Conservation (phyloP, 2,329 filamentous ascomycete species). For the Ceratocystis papillata region DNA sequence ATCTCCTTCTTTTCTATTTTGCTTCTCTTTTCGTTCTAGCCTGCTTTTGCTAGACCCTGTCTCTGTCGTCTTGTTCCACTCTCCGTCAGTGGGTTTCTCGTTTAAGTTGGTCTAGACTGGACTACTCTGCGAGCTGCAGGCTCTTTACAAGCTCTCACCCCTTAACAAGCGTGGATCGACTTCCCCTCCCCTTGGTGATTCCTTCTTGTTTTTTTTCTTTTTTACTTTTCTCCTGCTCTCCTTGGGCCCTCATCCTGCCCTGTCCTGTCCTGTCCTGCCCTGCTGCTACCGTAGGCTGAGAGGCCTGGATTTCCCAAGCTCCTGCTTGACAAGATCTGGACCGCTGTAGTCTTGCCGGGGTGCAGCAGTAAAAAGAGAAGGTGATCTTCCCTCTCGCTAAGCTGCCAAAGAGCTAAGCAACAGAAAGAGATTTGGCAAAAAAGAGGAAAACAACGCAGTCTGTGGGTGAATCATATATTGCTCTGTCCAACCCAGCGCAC, state of each 20-base stretch:
- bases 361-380: neutral
- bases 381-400: neutral
- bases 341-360: neutral
- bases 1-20: neutral
- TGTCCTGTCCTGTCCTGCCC: neutral
- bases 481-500: too few species aligned
- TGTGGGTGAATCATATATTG: conserved; percentile 4
- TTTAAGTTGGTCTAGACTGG: conserved; percentile 5
- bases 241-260: neutral
- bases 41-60: neutral
- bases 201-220: neutral
- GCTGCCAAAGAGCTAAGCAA: neutral
- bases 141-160: conserved; percentile 7
- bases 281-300: neutral
- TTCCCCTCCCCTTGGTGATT: conserved; percentile 5
- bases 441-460: neutral
- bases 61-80: neutral
- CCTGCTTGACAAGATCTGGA: conserved; percentile 8
- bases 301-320: conserved; percentile 2
- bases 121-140: neutral
- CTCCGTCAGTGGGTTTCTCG: neutral
- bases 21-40: conserved; percentile 7
- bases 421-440: neutral
- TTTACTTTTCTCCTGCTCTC: neutral
- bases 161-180: neutral